Conservation (phyloP, 2,329 filamentous ascomycete genomes). For the Cadophora luteo-olivacea region DNA sequence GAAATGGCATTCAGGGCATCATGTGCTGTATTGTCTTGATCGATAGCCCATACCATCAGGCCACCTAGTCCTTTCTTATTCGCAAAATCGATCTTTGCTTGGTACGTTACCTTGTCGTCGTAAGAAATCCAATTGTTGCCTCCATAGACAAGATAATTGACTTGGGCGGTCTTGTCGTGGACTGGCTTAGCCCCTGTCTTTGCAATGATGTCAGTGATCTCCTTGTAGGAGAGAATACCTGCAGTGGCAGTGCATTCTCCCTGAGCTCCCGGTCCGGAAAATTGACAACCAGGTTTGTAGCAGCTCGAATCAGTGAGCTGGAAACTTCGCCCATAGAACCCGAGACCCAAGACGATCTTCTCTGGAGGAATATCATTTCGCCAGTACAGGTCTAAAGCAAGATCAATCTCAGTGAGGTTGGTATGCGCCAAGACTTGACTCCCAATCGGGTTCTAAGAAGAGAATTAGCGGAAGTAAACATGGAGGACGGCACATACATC, state of each 20-base stretch:
- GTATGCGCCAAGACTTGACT: slow-evolving; percentile 47
- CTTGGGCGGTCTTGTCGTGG: background rate
- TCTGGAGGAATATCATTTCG: background rate
- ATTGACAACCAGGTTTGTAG: slow-evolving; percentile 3
- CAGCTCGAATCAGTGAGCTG: background rate
- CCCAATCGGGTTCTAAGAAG: slow-evolving; percentile 39
- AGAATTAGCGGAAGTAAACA: background rate
- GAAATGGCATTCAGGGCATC: background rate
- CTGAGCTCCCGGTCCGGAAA: background rate
- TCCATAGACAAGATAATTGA: slow-evolving; percentile 1
- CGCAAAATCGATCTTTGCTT: slow-evolving; percentile 13
- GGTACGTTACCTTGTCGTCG: slow-evolving; percentile 7
- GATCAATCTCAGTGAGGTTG: slow-evolving; percentile 50
- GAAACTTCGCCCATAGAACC: slow-evolving; percentile 8
- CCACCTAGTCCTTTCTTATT: slow-evolving; percentile 2
- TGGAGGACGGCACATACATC: background rate
- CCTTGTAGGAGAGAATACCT: background rate
- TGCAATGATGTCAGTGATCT: background rate
- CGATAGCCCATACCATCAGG: slow-evolving; percentile 7
- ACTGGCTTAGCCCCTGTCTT: background rate
- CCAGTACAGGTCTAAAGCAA: slow-evolving; percentile 37
- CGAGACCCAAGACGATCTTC: slow-evolving; percentile 2
- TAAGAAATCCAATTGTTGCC: slow-evolving; percentile 12
- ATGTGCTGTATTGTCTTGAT: background rate
- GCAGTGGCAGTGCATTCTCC: slow-evolving; percentile 2